These are phyloP conservation scores for Irpex lacteus DNA, from an alignment of 1,284 basidiomycete species.

Conservation along the genomic window DNA sequence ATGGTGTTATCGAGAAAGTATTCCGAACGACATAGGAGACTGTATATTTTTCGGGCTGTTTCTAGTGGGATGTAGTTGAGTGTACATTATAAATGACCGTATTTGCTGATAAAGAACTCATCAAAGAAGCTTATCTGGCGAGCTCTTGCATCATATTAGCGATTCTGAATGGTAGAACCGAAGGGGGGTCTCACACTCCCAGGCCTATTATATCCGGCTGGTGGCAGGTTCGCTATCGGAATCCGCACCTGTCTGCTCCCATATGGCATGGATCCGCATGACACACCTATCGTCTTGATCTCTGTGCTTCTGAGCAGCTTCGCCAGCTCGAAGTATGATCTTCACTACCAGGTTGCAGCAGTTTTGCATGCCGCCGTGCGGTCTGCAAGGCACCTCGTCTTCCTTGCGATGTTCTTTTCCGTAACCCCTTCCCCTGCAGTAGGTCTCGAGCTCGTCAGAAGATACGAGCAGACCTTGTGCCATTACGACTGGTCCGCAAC, in stretches of 20 bases:
- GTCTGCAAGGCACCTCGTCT: background rate
- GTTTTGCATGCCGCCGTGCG: background rate
- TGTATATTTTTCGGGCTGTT: background rate
- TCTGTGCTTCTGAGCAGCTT: background rate
- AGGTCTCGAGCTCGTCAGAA: background rate
- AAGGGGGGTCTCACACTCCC: background rate
- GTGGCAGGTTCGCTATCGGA: background rate
- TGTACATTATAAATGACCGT: background rate
- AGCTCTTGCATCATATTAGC: background rate
- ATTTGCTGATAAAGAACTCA: background rate
- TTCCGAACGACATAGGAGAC: background rate
- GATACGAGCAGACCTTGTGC: background rate
- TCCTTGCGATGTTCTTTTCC: background rate
- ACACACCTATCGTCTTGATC: background rate
- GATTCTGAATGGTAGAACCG: background rate
- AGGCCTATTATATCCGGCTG: background rate
- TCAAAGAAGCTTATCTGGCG: background rate
- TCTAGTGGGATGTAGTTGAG: background rate
- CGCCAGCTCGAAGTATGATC: background rate
- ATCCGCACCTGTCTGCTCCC: background rate
- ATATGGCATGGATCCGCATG: background rate
- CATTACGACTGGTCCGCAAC: background rate
- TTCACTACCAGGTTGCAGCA: background rate
- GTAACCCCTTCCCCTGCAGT: background rate
- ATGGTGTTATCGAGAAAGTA: conserved; percentile 21